Conservation (phyloP, 208 protist genomes). For the Leishmania lainsoni region DNA sequence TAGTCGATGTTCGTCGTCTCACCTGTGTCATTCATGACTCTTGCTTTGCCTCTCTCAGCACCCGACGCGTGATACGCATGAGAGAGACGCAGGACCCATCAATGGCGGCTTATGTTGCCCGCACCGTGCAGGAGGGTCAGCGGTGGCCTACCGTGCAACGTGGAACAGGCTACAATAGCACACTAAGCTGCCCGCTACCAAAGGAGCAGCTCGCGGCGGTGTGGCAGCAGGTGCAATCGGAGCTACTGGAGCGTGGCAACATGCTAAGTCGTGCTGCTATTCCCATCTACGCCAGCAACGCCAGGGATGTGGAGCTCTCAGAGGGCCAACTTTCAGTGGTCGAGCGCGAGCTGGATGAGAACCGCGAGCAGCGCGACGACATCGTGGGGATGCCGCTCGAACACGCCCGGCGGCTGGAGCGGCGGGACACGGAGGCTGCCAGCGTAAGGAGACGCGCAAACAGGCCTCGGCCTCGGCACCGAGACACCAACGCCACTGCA, state of each 20-base stretch:
- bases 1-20: slow-evolving; percentile 40
- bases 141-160: slow-evolving; percentile 17
- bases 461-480: slow-evolving; percentile 1
- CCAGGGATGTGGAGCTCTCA: slow-evolving; percentile 37
- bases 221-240: slow-evolving; percentile 50
- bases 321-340: slow-evolving; percentile 42
- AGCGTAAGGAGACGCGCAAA: not conserved
- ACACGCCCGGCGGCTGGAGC: slow-evolving; percentile 30
- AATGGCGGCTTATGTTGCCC: slow-evolving; percentile 30
- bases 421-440: not conserved
- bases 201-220: slow-evolving; percentile 63
- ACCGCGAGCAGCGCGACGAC: slow-evolving; percentile 43
- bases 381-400: slow-evolving; percentile 70
- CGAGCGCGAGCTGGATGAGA: slow-evolving; percentile 39
- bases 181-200: slow-evolving; percentile 45
- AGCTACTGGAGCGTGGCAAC: slow-evolving; percentile 36
- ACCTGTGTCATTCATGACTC: slow-evolving; percentile 43
- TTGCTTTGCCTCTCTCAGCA: slow-evolving; percentile 44
- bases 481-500: not conserved
- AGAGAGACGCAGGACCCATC: slow-evolving; percentile 33
- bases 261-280: slow-evolving; percentile 50
- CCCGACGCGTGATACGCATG: slow-evolving; percentile 45
- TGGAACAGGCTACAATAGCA: slow-evolving; percentile 24
- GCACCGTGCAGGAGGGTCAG: slow-evolving; percentile 16
- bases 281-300: slow-evolving; percentile 58